These are phyloP conservation scores for Apophysomyces elegans DNA, from an alignment of 371 early-diverging fungal species.

Conservation along the genomic window DNA sequence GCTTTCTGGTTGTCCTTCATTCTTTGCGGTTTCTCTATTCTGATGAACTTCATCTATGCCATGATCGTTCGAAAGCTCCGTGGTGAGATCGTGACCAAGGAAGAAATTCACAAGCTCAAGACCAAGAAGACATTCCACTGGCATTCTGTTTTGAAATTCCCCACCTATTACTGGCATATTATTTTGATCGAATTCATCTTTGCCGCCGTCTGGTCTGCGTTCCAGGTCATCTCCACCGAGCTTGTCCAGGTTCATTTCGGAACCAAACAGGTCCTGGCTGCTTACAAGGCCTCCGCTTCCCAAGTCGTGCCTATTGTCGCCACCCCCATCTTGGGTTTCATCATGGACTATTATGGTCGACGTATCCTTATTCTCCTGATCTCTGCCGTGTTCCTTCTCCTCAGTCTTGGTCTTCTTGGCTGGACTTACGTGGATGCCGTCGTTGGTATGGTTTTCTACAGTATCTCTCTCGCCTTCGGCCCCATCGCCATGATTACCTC, in stretches of 20 bases:
- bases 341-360: constrained; percentile 43
- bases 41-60: constrained; percentile 35
- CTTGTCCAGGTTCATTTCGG: constrained; percentile 40
- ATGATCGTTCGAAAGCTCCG: constrained; percentile 37
- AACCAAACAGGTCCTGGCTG: constrained; percentile 38
- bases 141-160: constrained; percentile 37
- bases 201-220: constrained; percentile 54
- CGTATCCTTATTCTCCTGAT: constrained; percentile 25
- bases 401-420: constrained; percentile 20
- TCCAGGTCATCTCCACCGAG: constrained; percentile 51
- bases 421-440: constrained; percentile 27
- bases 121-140: constrained; percentile 31
- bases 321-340: constrained; percentile 42
- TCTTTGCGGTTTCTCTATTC: constrained; percentile 37
- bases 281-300: constrained; percentile 45
- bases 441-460: constrained; percentile 34
- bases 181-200: constrained; percentile 43
- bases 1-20: constrained; percentile 52
- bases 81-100: constrained; percentile 17
- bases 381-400: constrained; percentile 24
- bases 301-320: constrained; percentile 44
- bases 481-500: constrained; percentile 41
- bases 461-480: constrained; percentile 35
- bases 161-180: constrained; percentile 45
- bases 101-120: constrained; percentile 23